Conservation (phyloP, 805 yeast species). For the Ascoidea rubescens region DNA sequence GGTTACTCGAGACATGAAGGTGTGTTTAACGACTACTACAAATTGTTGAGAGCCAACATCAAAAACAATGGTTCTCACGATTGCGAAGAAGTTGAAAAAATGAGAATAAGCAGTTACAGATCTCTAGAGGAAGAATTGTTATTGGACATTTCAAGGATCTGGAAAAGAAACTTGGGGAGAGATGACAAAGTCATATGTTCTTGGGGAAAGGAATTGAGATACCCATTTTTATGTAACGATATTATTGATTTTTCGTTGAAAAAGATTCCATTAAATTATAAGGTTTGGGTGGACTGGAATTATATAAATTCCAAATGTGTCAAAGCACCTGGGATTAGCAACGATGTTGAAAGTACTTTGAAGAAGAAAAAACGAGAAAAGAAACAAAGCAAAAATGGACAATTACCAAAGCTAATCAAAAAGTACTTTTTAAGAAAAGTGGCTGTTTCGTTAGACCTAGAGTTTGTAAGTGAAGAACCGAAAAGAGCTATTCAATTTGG, state of each 20-base stretch:
- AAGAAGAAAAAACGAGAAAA: background rate
- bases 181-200: constrained; percentile 80
- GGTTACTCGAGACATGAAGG: constrained; percentile 82
- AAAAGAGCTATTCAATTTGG: constrained; percentile 97
- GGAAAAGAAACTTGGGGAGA: constrained; percentile 72
- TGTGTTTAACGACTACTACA: constrained; percentile 22
- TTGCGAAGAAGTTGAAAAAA: constrained; percentile 12
- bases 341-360: constrained; percentile 7
- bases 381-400: background rate
- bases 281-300: constrained; percentile 15
- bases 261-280: constrained; percentile 34
- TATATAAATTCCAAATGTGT: background rate
- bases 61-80: too few relatives aligned
- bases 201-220: constrained; percentile 85
- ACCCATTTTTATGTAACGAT: constrained; percentile 64
- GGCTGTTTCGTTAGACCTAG: constrained; percentile 38
- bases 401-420: constrained; percentile 9
- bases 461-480: constrained; percentile 52
- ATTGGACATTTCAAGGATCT: constrained; percentile 58
- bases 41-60: background rate
- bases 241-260: constrained; percentile 38
- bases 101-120: constrained; percentile 18
- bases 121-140: constrained; percentile 46
- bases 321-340: too few relatives aligned
- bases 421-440: constrained; percentile 50